Conservation (phyloP, 495 filamentous ascomycete genomes). For the Durotheca rogersii region DNA sequence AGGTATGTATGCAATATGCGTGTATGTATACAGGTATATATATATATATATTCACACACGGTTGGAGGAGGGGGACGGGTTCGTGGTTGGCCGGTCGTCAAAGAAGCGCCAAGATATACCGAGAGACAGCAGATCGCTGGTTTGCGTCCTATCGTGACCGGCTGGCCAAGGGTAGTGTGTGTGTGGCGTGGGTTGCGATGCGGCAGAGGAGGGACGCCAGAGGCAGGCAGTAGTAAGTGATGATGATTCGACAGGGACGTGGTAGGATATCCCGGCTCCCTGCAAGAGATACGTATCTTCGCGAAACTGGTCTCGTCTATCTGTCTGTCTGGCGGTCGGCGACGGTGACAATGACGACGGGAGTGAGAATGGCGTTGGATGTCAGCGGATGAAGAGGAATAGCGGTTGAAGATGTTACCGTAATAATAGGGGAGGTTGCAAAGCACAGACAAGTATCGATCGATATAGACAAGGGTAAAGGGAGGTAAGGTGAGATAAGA, state of each 20-base stretch:
- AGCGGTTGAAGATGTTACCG: no score
- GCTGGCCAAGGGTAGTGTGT: neutral
- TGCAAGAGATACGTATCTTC: no score
- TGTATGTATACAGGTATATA: neutral
- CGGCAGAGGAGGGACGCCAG: neutral
- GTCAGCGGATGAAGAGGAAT: no score
- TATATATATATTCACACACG: neutral
- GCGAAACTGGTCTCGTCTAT: neutral
- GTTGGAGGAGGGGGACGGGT: neutral
- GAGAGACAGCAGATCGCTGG: constrained; percentile 13
- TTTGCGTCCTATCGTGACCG: constrained; percentile 14
- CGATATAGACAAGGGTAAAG: no score
- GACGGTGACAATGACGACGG: neutral
- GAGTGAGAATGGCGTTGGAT: neutral
- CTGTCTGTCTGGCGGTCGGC: neutral
- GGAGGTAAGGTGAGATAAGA: constrained; percentile 5
- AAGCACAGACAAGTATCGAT: neutral
- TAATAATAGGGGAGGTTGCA: neutral
- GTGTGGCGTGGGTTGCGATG: neutral
- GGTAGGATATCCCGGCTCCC: no score
- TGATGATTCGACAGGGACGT: no score
- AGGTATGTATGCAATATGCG: neutral
- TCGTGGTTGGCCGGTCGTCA: constrained; percentile 26
- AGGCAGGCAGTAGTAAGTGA: neutral
- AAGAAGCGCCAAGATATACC: constrained; percentile 21